Evolutionary conservation across 2,329 filamentous ascomycete genomes (phyloP).

Genomic region (Pyrenophora tritici-repentis): DNA sequence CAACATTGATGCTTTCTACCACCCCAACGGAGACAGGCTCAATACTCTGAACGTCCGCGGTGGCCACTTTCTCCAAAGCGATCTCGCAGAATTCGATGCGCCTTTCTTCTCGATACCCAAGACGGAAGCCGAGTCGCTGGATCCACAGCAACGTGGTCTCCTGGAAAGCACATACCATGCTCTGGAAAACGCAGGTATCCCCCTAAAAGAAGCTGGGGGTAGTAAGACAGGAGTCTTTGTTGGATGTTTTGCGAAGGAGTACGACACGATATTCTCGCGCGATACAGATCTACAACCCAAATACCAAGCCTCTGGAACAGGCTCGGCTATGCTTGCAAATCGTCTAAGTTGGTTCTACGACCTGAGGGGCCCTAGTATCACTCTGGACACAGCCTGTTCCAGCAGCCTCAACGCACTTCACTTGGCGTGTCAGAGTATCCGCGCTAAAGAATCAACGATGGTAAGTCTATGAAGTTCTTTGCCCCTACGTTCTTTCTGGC

Average conservation of each 20-base stretch:
- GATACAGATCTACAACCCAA: slow-evolving; percentile 6
- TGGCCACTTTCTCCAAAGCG: slow-evolving; percentile 22
- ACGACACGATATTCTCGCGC: slow-evolving; percentile 3
- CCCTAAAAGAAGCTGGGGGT: slow-evolving; percentile 11
- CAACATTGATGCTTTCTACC: not conserved
- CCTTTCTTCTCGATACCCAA: slow-evolving; percentile 24
- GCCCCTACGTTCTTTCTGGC: not conserved
- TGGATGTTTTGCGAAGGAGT: slow-evolving; percentile 16
- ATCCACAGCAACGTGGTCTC: slow-evolving; percentile 31
- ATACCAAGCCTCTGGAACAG: slow-evolving; percentile 5
- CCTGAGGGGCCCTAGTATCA: slow-evolving; percentile 25
- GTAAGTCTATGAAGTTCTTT: slow-evolving; percentile 6
- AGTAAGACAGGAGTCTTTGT: slow-evolving; percentile 19
- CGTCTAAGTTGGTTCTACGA: slow-evolving; percentile 29
- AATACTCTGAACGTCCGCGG: not conserved
- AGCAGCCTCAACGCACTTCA: slow-evolving; percentile 24
- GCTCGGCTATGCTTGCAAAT: slow-evolving; percentile 15
- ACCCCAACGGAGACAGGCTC: not conserved
- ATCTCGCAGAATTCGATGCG: slow-evolving; percentile 24
- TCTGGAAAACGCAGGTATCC: slow-evolving; percentile 31
- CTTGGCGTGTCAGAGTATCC: slow-evolving; percentile 18
- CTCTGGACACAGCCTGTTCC: slow-evolving; percentile 37
- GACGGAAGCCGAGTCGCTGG: slow-evolving; percentile 24
- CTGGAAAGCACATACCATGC: slow-evolving; percentile 34
- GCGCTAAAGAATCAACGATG: slow-evolving; percentile 4